Percentiles rank a stretch among this genome's conserved stretches.
Evolutionary conservation across 2,329 filamentous ascomycete genomes (phyloP).

Genomic region (Stachybotrys chlorohalonatus): DNA sequence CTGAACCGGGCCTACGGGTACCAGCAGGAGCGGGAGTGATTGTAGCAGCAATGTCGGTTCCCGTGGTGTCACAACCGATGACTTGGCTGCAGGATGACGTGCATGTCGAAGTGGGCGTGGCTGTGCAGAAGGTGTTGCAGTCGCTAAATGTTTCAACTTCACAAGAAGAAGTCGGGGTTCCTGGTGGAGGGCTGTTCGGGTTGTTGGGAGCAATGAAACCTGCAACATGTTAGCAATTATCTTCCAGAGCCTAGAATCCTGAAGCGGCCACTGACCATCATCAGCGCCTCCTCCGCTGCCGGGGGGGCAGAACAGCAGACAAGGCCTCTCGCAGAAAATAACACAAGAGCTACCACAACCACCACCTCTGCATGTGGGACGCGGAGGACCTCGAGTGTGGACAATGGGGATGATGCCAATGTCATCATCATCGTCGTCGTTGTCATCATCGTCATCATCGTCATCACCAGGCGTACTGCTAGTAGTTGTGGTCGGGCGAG

Average conservation of each 20-base stretch:
- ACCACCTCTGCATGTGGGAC: neutral
- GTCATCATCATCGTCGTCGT: neutral
- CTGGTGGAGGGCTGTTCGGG: neutral
- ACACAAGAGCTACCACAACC: neutral
- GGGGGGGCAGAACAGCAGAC: neutral
- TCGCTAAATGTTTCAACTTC: neutral
- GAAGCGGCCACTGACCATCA: neutral
- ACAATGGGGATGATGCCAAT: neutral
- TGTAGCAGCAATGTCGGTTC: neutral
- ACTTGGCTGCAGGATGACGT: conserved; percentile 1
- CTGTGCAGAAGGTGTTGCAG: neutral
- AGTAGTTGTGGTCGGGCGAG: neutral
- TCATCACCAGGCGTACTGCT: neutral
- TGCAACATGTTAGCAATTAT: neutral
- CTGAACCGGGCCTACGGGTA: neutral
- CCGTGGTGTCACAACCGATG: neutral
- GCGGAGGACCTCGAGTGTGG: neutral
- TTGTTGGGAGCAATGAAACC: neutral
- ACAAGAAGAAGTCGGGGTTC: neutral
- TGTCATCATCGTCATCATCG: neutral
- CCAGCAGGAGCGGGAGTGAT: neutral
- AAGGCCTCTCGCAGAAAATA: neutral
- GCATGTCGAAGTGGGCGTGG: conserved; percentile 3
- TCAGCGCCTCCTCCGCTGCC: neutral
- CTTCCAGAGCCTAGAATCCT: neutral